A percentile compares a stretch with the other conserved stretches of the same genome.
Evolutionary conservation across 2,329 filamentous ascomycete genomes (phyloP).

Genomic region (Colletotrichum horii): DNA sequence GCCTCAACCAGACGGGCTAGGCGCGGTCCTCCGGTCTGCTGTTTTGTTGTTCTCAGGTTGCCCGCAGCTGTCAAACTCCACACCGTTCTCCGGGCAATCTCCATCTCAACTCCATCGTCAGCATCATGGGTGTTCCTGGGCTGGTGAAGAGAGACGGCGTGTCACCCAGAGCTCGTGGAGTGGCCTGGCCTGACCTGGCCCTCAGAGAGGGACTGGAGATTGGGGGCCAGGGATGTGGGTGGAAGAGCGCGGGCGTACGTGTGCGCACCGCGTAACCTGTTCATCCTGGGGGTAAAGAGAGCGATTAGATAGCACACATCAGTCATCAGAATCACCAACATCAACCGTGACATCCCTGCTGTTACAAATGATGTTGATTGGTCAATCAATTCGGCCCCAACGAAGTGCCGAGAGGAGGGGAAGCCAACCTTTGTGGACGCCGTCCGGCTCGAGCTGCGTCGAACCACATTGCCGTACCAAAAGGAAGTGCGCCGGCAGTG

Average conservation of each 20-base stretch:
- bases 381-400: neutral
- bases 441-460: neutral
- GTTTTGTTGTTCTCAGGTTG: neutral
- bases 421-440: neutral
- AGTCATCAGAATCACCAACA: neutral
- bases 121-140: neutral
- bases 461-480: neutral
- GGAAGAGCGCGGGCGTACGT: neutral
- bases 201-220: neutral
- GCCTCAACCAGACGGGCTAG: neutral
- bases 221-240: neutral
- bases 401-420: neutral
- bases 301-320: neutral
- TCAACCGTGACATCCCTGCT: neutral
- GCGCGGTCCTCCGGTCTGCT: neutral
- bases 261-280: neutral
- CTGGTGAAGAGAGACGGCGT: neutral
- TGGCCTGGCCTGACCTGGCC: neutral
- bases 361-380: neutral
- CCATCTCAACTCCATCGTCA: neutral
- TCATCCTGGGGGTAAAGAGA: neutral
- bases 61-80: neutral
- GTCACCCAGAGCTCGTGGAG: neutral
- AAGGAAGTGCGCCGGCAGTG: neutral
- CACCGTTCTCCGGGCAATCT: conserved; percentile 10